Evolutionary conservation across 2,329 filamentous ascomycete genomes (phyloP).

Genomic region (Gliomastix tumulicola): DNA sequence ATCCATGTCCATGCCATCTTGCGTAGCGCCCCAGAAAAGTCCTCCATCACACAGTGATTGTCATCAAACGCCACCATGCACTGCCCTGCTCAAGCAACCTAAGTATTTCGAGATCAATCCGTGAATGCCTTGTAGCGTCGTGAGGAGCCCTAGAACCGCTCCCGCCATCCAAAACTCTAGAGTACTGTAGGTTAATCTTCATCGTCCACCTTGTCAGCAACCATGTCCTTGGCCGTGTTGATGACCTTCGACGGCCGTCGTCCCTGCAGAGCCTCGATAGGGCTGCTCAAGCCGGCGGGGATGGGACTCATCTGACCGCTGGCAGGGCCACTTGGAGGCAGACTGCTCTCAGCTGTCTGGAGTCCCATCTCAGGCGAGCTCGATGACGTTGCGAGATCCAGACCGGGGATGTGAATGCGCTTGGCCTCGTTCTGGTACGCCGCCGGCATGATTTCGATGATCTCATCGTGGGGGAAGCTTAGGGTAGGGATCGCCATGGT

Average conservation of each 20-base stretch:
- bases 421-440: constrained; percentile 96
- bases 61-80: no score
- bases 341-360: constrained; percentile 43
- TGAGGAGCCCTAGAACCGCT: no score
- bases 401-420: constrained; percentile 74
- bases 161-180: no score
- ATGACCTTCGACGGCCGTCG: constrained; percentile 40
- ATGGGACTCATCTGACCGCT: constrained; percentile 38
- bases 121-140: no score
- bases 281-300: constrained; percentile 36
- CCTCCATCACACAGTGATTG: no score
- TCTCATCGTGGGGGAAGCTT: constrained; percentile 91
- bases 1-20: no score
- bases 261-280: constrained; percentile 34
- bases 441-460: constrained; percentile 97
- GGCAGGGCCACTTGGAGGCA: constrained; percentile 11
- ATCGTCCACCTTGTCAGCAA: constrained; percentile 45
- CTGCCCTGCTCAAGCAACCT: no score
- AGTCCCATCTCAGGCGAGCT: constrained; percentile 73
- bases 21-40: no score
- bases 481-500: constrained; percentile 89
- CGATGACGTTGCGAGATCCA: constrained; percentile 62
- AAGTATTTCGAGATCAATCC: no score
- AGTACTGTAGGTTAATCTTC: constrained; percentile 32
- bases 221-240: constrained; percentile 41